phyloP scores from a whole-genome alignment of 768 basidiomycete genomes.

The Boletus sp. region DNA sequence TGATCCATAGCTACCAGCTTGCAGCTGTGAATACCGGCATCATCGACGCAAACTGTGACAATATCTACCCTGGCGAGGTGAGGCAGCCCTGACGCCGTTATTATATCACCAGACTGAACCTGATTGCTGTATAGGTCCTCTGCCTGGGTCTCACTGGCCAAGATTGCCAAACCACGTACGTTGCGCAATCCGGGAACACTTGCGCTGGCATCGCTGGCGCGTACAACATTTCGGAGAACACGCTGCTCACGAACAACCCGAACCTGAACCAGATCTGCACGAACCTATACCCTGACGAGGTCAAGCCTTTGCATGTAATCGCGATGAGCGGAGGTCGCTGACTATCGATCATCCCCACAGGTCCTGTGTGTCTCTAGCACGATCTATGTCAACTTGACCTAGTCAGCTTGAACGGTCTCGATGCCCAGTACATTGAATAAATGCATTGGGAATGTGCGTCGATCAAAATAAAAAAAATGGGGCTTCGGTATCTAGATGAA shows the following conservation, averaged over 20 bases:
- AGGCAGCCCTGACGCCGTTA: not conserved
- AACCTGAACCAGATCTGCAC: conserved; percentile 51
- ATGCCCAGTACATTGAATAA: not conserved
- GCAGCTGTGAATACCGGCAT: conserved; percentile 45
- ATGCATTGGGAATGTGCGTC: not conserved
- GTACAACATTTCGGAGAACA: conserved; percentile 43
- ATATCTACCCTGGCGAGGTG: conserved; percentile 54
- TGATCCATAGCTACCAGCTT: conserved; percentile 51
- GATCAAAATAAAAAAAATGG: not conserved
- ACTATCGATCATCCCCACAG: conserved; percentile 6
- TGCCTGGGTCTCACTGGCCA: conserved; percentile 58
- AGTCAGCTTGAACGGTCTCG: conserved; percentile 3
- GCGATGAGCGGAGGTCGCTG: not conserved
- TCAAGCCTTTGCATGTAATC: conserved; percentile 21
- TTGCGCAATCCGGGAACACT: conserved; percentile 47
- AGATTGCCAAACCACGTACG: conserved; percentile 55
- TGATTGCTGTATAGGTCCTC: conserved; percentile 31
- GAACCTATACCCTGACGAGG: conserved; percentile 62
- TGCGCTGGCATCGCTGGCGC: conserved; percentile 44
- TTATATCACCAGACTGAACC: not conserved
- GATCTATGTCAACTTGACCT: conserved; percentile 23
- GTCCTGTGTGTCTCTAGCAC: conserved; percentile 27
- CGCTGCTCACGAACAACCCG: conserved; percentile 62
- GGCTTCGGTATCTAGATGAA: not conserved
- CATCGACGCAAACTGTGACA: conserved; percentile 54